phyloP scores from a whole-genome alignment of 1,139 yeast genomes.

The Debaryomyces sp. region DNA sequence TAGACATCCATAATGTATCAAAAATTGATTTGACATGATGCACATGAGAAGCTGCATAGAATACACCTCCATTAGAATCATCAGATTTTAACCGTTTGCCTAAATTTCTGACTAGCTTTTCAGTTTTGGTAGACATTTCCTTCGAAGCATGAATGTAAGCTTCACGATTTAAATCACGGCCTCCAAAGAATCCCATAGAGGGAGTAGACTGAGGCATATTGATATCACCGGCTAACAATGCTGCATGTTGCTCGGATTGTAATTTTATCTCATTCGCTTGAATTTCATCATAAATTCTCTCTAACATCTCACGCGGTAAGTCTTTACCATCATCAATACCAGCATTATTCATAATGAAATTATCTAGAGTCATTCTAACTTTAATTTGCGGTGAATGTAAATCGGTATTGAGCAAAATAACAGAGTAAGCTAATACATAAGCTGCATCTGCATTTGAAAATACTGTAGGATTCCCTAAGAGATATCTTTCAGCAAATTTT shows the following conservation, averaged over 20 bases:
- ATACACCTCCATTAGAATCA: constrained; percentile 29
- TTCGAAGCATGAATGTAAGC: constrained; percentile 91
- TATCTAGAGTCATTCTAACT: constrained; percentile 84
- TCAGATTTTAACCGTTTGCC: constrained; percentile 50
- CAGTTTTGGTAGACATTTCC: constrained; percentile 90
- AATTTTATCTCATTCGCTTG: constrained; percentile 82
- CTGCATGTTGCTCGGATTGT: constrained; percentile 93
- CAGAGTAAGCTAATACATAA: constrained; percentile 89
- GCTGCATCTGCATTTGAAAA: constrained; percentile 95
- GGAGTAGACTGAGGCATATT: constrained; percentile 36
- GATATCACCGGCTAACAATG: constrained; percentile 69
- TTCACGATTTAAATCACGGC: constrained; percentile 76
- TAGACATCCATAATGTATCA: constrained; percentile 96
- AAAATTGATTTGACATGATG: constrained; percentile 93
- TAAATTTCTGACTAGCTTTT: constrained; percentile 73
- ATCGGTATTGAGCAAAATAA: constrained; percentile 92
- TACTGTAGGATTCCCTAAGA: constrained; percentile 79
- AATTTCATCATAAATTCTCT: constrained; percentile 74
- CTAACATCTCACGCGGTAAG: constrained; percentile 72
- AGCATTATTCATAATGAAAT: constrained; percentile 79
- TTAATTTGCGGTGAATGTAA: constrained; percentile 87
- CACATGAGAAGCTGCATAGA: constrained; percentile 67
- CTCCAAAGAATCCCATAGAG: constrained; percentile 69
- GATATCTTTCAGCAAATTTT: constrained; percentile 92
- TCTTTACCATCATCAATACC: constrained; percentile 95